phyloP scores from a whole-genome alignment of 257 asterid species.

The Solanum bulbocastanum region DNA sequence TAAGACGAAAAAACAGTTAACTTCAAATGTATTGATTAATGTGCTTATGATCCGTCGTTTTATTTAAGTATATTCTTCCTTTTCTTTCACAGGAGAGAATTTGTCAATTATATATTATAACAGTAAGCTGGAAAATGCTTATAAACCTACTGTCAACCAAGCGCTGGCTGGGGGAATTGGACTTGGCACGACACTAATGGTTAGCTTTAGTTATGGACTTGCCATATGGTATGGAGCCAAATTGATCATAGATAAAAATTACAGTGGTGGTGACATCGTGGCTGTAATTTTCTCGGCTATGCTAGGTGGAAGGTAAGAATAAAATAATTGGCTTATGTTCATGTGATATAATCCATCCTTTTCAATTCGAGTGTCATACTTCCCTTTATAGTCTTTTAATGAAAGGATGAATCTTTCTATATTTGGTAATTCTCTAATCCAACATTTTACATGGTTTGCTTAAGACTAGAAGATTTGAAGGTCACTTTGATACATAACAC shows the following conservation, averaged over 20 bases:
- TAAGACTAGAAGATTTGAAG: background rate
- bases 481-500: background rate
- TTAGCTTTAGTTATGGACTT: conserved; percentile 39
- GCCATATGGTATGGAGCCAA: conserved; percentile 56
- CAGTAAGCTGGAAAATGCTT: conserved; percentile 32
- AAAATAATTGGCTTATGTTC: background rate
- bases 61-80: background rate
- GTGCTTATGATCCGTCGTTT: background rate
- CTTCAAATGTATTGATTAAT: background rate
- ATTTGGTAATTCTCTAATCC: background rate
- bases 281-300: conserved; percentile 48
- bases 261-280: conserved; percentile 37
- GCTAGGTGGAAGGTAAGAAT: conserved; percentile 58
- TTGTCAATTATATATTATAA: conserved; percentile 35
- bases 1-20: background rate
- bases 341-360: background rate
- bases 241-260: conserved; percentile 36
- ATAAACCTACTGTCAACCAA: conserved; percentile 25
- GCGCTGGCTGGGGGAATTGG: conserved; percentile 58
- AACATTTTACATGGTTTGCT: background rate
- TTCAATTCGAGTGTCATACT: background rate
- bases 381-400: background rate
- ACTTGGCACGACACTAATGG: conserved; percentile 26
- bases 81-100: conserved; percentile 55
- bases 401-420: background rate